Evolutionary conservation across 2,329 filamentous ascomycete genomes (phyloP).

Genomic region (Achaetomium macrosporum): DNA sequence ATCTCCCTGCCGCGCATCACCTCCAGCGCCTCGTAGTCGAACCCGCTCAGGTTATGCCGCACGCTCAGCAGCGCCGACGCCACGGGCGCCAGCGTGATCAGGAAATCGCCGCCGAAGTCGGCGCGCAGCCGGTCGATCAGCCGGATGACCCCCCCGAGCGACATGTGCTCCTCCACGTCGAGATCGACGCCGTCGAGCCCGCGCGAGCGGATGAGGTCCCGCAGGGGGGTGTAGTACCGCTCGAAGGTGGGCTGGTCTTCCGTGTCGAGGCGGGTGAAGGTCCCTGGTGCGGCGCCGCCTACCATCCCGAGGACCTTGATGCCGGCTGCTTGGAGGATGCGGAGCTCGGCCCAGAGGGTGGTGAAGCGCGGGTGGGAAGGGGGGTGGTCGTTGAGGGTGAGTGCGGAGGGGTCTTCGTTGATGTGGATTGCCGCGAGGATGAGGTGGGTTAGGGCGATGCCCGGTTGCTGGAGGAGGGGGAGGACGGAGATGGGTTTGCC

Average conservation of each 20-base stretch:
- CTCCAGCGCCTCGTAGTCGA: constrained; percentile 67
- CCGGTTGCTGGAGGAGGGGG: constrained; percentile 35
- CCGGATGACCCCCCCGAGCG: constrained; percentile 55
- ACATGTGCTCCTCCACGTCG: constrained; percentile 69
- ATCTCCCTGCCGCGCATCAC: constrained; percentile 57
- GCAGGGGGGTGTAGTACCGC: constrained; percentile 61
- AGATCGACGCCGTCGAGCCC: constrained; percentile 62
- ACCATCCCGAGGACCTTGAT: constrained; percentile 76
- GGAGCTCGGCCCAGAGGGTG: constrained; percentile 65
- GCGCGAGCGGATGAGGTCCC: constrained; percentile 52
- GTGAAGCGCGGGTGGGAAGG: constrained; percentile 57
- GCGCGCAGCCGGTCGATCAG: constrained; percentile 58
- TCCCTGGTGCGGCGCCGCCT: constrained; percentile 69
- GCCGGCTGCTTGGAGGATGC: constrained; percentile 60
- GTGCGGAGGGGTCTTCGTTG: constrained; percentile 57
- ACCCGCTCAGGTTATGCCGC: constrained; percentile 65
- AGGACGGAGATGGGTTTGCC: constrained; percentile 37
- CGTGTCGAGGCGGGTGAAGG: constrained; percentile 49
- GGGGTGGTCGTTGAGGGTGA: constrained; percentile 70
- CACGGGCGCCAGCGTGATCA: constrained; percentile 74
- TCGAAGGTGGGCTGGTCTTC: constrained; percentile 52
- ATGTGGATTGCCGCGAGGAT: constrained; percentile 76
- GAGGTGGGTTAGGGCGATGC: constrained; percentile 56
- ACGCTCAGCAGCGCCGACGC: constrained; percentile 62
- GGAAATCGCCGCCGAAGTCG: constrained; percentile 61